These are phyloP conservation scores for Stephania japonica DNA, from an alignment of 164 flowering plant genomes.

Conservation along the genomic window DNA sequence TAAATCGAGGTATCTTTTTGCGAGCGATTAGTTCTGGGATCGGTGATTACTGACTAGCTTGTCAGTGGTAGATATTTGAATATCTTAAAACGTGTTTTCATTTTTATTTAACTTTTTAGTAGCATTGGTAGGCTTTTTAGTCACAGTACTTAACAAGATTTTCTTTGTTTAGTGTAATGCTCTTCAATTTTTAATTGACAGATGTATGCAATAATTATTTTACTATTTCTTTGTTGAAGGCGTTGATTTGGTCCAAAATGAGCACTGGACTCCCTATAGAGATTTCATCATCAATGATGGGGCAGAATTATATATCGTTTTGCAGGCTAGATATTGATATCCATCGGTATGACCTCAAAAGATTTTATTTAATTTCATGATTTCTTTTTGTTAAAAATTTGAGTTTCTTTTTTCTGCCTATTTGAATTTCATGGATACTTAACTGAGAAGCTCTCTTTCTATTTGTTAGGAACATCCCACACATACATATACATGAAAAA, in stretches of 20 bases:
- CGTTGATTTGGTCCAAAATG: conserved; percentile 99
- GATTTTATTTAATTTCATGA: background rate
- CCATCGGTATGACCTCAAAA: conserved; percentile 50
- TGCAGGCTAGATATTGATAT: conserved; percentile 97
- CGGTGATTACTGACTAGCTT: background rate
- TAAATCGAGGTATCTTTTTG: background rate
- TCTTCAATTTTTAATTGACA: background rate
- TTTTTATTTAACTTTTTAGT: background rate
- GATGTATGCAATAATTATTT: conserved; percentile 6
- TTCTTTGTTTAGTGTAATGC: background rate
- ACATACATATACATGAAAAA: conserved; percentile 87
- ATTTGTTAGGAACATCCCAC: conserved; percentile 76
- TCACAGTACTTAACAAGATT: too few species aligned
- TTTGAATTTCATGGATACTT: background rate
- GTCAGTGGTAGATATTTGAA: background rate
- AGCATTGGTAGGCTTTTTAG: background rate
- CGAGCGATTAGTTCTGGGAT: background rate
- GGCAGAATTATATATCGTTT: conserved; percentile 61
- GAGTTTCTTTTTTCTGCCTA: background rate
- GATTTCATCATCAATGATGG: conserved; percentile 77
- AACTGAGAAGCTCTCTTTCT: background rate
- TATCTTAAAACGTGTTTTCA: background rate
- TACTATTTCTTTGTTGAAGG: conserved; percentile 44
- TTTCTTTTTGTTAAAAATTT: background rate
- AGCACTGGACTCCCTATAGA: conserved; percentile 98